Evolutionary conservation across 2,329 filamentous ascomycete species (phyloP).

Genomic region (Fusarium praegraminearum): DNA sequence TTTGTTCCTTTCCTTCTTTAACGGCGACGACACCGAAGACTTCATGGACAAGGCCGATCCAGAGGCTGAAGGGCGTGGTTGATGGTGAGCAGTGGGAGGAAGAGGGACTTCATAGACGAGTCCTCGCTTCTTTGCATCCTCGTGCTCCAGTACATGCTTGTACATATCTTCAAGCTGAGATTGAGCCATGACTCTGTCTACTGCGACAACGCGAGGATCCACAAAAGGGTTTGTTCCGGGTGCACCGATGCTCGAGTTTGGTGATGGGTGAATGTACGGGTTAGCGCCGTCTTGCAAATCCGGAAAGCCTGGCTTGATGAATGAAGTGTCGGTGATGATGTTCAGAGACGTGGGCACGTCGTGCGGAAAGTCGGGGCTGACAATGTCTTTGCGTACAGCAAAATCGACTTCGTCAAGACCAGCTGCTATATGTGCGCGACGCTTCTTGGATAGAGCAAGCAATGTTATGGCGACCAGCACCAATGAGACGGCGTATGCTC

Average conservation of each 20-base stretch:
- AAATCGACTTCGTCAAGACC: slow-evolving; percentile 66
- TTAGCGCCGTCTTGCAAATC: slow-evolving; percentile 49
- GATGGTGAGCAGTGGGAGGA: slow-evolving; percentile 47
- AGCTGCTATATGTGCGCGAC: slow-evolving; percentile 64
- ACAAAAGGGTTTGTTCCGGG: slow-evolving; percentile 76
- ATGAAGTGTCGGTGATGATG: slow-evolving; percentile 41
- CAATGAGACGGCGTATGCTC: slow-evolving; percentile 83
- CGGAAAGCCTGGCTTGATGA: slow-evolving; percentile 63
- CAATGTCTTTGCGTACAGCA: slow-evolving; percentile 46
- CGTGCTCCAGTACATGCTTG: slow-evolving; percentile 90
- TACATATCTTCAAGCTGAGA: slow-evolving; percentile 91
- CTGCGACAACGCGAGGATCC: slow-evolving; percentile 79
- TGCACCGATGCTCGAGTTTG: slow-evolving; percentile 59
- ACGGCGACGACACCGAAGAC: slow-evolving; percentile 50
- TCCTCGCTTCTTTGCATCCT: slow-evolving; percentile 73
- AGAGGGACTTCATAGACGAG: slow-evolving; percentile 60
- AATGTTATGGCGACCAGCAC: slow-evolving; percentile 77
- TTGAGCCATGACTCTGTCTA: slow-evolving; percentile 80
- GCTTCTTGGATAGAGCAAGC: slow-evolving; percentile 68
- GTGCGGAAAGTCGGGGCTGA: slow-evolving; percentile 41
- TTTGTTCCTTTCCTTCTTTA: slow-evolving; percentile 63
- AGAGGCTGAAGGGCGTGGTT: slow-evolving; percentile 37
- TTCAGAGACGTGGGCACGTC: slow-evolving; percentile 27
- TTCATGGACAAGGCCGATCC: slow-evolving; percentile 41
- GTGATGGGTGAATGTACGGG: slow-evolving; percentile 62